Base-by-base conservation (phyloP, 352 stramenopile genomes). In the Blastocystis hominis region DNA sequence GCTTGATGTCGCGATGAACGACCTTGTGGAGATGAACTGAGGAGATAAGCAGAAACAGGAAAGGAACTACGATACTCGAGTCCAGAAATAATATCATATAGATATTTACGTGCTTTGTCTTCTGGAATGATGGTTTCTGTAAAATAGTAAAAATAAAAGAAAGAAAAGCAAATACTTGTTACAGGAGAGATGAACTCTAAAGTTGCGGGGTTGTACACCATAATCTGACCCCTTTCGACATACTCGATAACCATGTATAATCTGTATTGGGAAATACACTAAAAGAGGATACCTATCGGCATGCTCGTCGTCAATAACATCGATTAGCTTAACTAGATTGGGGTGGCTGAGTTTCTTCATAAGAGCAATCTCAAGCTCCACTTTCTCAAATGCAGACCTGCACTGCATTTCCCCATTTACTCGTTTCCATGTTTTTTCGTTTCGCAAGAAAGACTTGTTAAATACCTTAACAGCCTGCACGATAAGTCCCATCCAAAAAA, bases 331-430 rank as follows among this genome's bases (percentile, higher is more conserved):
- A 66, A 96, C 93, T 20, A 96, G 92, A 81, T 96, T 96, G 42
- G 89, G 92, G 80, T 96, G 93, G 86, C 93, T 94, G 5, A 96
- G 91, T 70, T 95, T 95, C 90, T 95, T 95, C 93, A 96, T 96
- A 77, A 96, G 94, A 5, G 93, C 93, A 36, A 96, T 92, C 88
- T 96, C 93, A 3, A 75, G 47, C 46, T 87, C 77, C 30, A 87
- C 77, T 46, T 87, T 75, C 30, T 87, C 77, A 59, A 87, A 77
- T 47, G 55, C 77, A 6, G 61, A 76, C 6, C 55, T 42, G n/a
- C 61, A 87, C 44, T 77, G 50, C 46, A 77, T 76, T 56, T 44
- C 47, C 1, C 64, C 64, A 42, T 47, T 77, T 34, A 87, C 64
- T n/a, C 64, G 42, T 56, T 77, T 77, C 64, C 61, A 77, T n/a